These are phyloP conservation scores for Rhizopus sp. DNA, from an alignment of 371 early-diverging fungal species.

Conservation along the genomic window DNA sequence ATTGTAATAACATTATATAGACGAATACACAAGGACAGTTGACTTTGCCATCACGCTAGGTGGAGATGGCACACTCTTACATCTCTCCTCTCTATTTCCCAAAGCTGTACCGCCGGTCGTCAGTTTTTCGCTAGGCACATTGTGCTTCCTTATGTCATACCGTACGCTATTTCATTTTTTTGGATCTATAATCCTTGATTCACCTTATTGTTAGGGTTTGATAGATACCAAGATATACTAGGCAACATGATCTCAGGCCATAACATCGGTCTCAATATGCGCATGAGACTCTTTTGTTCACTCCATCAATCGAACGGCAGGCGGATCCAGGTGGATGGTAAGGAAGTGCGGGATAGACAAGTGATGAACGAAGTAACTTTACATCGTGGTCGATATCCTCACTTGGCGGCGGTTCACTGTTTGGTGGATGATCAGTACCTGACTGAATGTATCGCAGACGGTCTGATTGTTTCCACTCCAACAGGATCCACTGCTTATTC, in stretches of 20 bases:
- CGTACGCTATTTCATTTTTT: slow-evolving; percentile 34
- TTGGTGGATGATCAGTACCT: slow-evolving; percentile 77
- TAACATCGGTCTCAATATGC: slow-evolving; percentile 62
- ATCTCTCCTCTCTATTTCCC: slow-evolving; percentile 83
- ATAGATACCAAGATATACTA: slow-evolving; percentile 61
- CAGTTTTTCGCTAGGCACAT: slow-evolving; percentile 89
- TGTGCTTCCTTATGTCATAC: slow-evolving; percentile 90
- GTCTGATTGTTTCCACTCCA: slow-evolving; percentile 87
- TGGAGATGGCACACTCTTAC: slow-evolving; percentile 96
- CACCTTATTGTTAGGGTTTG: slow-evolving; percentile 50
- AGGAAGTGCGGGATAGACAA: slow-evolving; percentile 55
- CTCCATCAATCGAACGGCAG: slow-evolving; percentile 58
- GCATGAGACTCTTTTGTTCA: slow-evolving; percentile 79
- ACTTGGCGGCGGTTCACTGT: slow-evolving; percentile 78
- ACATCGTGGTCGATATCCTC: slow-evolving; percentile 87
- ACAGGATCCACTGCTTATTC: slow-evolving; percentile 97
- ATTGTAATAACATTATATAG: slow-evolving; percentile 16
- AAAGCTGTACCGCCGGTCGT: slow-evolving; percentile 85
- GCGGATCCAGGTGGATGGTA: slow-evolving; percentile 45
- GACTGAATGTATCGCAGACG: slow-evolving; percentile 80
- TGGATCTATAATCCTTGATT: too few species aligned
- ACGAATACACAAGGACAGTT: slow-evolving; percentile 59
- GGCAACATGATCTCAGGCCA: slow-evolving; percentile 59
- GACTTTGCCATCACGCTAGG: slow-evolving; percentile 94
- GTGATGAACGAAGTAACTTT: slow-evolving; percentile 89